Conservation (phyloP, 768 basidiomycete genomes). For the Infundibulicybe gibba region DNA sequence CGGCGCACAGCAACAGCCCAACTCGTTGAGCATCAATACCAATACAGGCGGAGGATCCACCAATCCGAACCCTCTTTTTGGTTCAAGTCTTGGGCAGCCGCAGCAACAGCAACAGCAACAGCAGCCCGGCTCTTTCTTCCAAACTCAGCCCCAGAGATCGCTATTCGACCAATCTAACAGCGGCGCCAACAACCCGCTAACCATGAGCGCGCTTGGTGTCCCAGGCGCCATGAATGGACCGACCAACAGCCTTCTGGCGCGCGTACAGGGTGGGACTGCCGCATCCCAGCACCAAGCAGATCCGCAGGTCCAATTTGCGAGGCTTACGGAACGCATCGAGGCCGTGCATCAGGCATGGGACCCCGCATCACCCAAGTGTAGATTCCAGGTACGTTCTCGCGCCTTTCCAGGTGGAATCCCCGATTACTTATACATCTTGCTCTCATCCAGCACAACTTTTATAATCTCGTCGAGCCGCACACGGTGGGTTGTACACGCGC, state of each 20-base stretch:
- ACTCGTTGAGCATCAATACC: slow-evolving; percentile 15
- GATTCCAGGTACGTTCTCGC: slow-evolving; percentile 66
- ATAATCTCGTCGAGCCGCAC: slow-evolving; percentile 75
- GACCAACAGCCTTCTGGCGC: slow-evolving; percentile 29
- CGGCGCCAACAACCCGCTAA: slow-evolving; percentile 19
- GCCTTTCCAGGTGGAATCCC: neutral
- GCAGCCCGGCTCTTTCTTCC: slow-evolving; percentile 4
- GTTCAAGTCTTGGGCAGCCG: slow-evolving; percentile 17
- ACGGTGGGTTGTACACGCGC: slow-evolving; percentile 65
- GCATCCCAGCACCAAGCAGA: slow-evolving; percentile 49
- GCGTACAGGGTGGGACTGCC: slow-evolving; percentile 27
- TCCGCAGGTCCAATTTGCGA: slow-evolving; percentile 54
- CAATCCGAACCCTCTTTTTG: slow-evolving; percentile 18
- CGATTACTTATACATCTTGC: neutral
- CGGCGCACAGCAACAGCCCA: too few species aligned
- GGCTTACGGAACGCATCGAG: slow-evolving; percentile 58
- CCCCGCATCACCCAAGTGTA: slow-evolving; percentile 60
- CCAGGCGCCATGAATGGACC: slow-evolving; percentile 22
- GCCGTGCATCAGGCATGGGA: slow-evolving; percentile 70
- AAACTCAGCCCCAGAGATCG: slow-evolving; percentile 15
- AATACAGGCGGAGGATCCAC: slow-evolving; percentile 21
- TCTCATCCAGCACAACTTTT: slow-evolving; percentile 65
- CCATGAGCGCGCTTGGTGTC: slow-evolving; percentile 14
- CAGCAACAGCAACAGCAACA: slow-evolving; percentile 25
- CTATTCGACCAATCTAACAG: slow-evolving; percentile 16